Base-by-base conservation (phyloP, 495 filamentous ascomycete species). In the Alectoria sarmentosa region DNA sequence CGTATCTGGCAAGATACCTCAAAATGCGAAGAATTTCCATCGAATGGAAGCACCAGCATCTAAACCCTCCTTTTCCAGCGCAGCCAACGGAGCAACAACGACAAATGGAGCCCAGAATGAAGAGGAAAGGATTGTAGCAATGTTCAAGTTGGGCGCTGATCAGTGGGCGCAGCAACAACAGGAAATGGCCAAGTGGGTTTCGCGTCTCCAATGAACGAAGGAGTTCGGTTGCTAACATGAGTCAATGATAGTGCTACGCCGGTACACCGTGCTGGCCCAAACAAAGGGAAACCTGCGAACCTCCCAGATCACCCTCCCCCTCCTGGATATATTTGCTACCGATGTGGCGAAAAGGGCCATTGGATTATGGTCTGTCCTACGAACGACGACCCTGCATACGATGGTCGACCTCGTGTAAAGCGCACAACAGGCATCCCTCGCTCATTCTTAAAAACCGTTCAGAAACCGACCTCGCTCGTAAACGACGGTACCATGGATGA, bases 281-380 rank as follows among this genome's bases (percentile, higher is more conserved):
- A 75, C n/a, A 77, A 79, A 72, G 80, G 80, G 46, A 86, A 85
- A 67, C 85, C 86, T 46, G 78, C 85, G 55, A 91, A 91, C 71
- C 84, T 91, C 30, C 95, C 94, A 23, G 90, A 93, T 66, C 91
- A 95, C 70, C 89, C 90, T 14, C 92, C 93, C 21, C 92, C 94
- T 8, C 86, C 88, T 32, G 92, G 92, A 39, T 99, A 99, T 73
- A 84, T 96, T 64, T 99, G 94, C 76, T 96, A 97, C 70, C 89
- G 94, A n/a, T 99, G 94, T 76, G 88, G 91, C 64, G 89, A 97
- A 75, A 98, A 98, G 78, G 94, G 95, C 30, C 94, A 99, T 74
- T 98, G 93, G 92, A 99, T 99, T 62, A 91, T 97, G 76, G 84
- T 86, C 15, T 98, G 94, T 67, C 94, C 94, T 23, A 99, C 94